phyloP scores from a whole-genome alignment of 768 basidiomycete genomes.

The Rhodotorula sphaerocarpa region DNA sequence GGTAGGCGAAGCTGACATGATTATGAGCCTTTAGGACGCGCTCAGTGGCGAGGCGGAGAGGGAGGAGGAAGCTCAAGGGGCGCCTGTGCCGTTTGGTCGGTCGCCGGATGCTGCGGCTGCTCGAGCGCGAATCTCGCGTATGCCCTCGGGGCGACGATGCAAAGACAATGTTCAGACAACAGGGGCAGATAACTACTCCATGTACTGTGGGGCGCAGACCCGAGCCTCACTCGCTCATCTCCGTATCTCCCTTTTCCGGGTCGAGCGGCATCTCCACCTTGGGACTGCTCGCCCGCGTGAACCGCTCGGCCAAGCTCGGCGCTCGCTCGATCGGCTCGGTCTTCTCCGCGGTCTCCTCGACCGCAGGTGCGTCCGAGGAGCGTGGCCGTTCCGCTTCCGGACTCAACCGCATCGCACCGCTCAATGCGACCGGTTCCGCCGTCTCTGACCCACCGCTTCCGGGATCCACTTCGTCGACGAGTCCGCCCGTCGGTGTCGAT shows the following conservation, averaged over 20 bases:
- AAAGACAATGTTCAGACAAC: conserved; percentile 45
- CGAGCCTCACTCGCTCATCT: not conserved
- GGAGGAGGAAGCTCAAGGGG: conserved; percentile 52
- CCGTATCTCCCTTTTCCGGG: not conserved
- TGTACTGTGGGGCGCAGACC: conserved; percentile 59
- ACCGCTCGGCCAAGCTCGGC: conserved; percentile 28
- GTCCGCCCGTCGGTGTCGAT: conserved; percentile 35
- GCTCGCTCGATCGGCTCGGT: conserved; percentile 50
- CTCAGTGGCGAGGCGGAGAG: not conserved
- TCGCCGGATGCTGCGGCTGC: too few species aligned
- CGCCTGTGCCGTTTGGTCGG: conserved; percentile 81
- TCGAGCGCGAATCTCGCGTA: too few species aligned
- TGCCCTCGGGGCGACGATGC: too few species aligned
- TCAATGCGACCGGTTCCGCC: conserved; percentile 21
- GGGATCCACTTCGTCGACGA: conserved; percentile 37
- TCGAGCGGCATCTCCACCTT: conserved; percentile 9
- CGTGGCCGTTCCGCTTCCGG: conserved; percentile 63
- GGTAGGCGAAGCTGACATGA: not conserved
- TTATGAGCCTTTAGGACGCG: conserved; percentile 66
- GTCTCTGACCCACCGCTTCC: conserved; percentile 20
- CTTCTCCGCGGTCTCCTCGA: conserved; percentile 66
- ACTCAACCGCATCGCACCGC: conserved; percentile 5
- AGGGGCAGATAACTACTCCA: conserved; percentile 42
- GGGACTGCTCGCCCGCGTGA: conserved; percentile 31
- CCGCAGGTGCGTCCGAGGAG: conserved; percentile 70